Evolutionary conservation across 169 alveolate genomes (phyloP).

Genomic region (Eimeria brunetti): DNA sequence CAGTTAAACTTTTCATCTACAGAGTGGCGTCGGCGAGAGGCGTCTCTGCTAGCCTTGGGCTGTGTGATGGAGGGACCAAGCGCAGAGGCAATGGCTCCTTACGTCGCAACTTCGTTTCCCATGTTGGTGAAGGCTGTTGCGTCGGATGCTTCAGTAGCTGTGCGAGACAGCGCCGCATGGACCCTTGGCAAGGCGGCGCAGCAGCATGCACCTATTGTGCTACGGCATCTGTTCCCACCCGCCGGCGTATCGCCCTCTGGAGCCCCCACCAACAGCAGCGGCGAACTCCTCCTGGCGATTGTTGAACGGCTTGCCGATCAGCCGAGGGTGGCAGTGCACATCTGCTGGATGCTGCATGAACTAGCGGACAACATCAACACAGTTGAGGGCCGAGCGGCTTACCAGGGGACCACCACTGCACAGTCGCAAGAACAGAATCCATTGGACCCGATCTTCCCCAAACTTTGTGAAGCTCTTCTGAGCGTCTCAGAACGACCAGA

Average conservation of each 20-base stretch:
- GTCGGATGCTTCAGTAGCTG: slow-evolving; percentile 93
- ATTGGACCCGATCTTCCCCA: slow-evolving; percentile 74
- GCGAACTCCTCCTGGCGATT: slow-evolving; percentile 74
- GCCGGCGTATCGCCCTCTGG: slow-evolving; percentile 51
- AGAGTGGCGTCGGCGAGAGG: slow-evolving; percentile 95
- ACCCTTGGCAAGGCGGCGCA: slow-evolving; percentile 94
- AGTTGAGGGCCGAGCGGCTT: slow-evolving; percentile 67
- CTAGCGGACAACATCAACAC: slow-evolving; percentile 74
- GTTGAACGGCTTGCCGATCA: slow-evolving; percentile 76
- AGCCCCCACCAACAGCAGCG: slow-evolving; percentile 22
- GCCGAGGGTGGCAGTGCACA: slow-evolving; percentile 83
- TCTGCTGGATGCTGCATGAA: slow-evolving; percentile 80
- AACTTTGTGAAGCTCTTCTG: slow-evolving; percentile 78
- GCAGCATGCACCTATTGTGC: slow-evolving; percentile 90
- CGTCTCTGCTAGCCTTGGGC: slow-evolving; percentile 95
- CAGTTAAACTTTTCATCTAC: slow-evolving; percentile 90
- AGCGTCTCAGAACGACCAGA: slow-evolving; percentile 79
- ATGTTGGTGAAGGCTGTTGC: slow-evolving; percentile 89
- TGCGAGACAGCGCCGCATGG: slow-evolving; percentile 97
- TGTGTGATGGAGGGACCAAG: slow-evolving; percentile 95
- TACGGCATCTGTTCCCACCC: slow-evolving; percentile 85
- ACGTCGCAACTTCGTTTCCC: slow-evolving; percentile 91
- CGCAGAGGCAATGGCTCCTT: slow-evolving; percentile 90
- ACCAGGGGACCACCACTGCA: slow-evolving; percentile 2
- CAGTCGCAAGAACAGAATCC: slow-evolving; percentile 38